Conservation (phyloP, 1,139 yeast genomes). For the Kodamaea ohmeri region DNA sequence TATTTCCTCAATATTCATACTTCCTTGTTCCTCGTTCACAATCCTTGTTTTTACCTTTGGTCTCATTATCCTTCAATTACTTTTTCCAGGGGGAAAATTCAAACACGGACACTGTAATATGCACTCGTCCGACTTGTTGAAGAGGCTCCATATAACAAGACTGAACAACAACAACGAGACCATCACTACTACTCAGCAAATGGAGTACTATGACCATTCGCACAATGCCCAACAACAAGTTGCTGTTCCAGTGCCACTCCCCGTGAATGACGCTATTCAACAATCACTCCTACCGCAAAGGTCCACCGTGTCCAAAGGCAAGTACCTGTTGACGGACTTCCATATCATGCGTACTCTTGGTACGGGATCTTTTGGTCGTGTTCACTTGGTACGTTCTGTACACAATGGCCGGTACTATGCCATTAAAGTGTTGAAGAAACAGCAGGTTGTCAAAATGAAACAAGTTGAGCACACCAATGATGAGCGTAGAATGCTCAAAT, state of each 20-base stretch:
- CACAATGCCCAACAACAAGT: slow-evolving; percentile 8
- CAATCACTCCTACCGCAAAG: slow-evolving; percentile 25
- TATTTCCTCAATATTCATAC: too few species aligned
- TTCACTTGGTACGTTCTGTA: slow-evolving; percentile 55
- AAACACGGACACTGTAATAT: slow-evolving; percentile 11
- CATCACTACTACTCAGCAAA: slow-evolving; percentile 10
- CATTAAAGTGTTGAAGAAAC: slow-evolving; percentile 56
- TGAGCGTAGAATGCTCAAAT: slow-evolving; percentile 54
- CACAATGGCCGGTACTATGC: slow-evolving; percentile 62
- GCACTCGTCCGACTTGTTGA: slow-evolving; percentile 24
- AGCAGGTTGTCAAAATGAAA: slow-evolving; percentile 58
- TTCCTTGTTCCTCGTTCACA: too few species aligned
- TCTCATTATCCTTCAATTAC: not conserved
- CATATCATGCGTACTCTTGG: slow-evolving; percentile 56
- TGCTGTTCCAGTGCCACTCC: slow-evolving; percentile 9
- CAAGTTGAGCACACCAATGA: slow-evolving; percentile 66
- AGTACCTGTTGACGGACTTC: slow-evolving; percentile 52
- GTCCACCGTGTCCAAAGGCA: slow-evolving; percentile 48
- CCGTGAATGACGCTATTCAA: slow-evolving; percentile 19
- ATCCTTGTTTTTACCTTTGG: not conserved
- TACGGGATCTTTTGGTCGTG: slow-evolving; percentile 64
- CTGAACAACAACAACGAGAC: slow-evolving; percentile 14
- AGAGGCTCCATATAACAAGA: slow-evolving; percentile 25
- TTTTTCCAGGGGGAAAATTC: too few species aligned
- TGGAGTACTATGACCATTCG: slow-evolving; percentile 13